Evolutionary conservation across 2,329 filamentous ascomycete genomes (phyloP).

Genomic region (Aureobasidium mangrovei): DNA sequence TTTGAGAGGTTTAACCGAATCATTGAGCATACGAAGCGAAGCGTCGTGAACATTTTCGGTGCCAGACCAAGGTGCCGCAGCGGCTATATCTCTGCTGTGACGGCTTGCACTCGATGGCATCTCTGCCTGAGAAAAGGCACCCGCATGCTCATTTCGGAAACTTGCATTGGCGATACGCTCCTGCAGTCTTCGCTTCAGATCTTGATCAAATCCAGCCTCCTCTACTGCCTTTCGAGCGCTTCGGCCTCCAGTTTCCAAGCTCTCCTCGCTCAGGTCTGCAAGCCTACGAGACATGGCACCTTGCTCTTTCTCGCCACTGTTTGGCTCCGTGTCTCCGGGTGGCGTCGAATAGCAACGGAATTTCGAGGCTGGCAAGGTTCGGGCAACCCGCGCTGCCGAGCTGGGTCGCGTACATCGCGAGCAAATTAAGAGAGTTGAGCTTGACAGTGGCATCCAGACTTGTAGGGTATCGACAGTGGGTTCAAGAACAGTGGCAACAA

Average conservation of each 20-base stretch:
- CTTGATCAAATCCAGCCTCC: conserved; percentile 54
- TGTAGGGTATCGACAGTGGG: too few species aligned
- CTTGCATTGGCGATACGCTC: conserved; percentile 49
- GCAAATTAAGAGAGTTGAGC: conserved; percentile 24
- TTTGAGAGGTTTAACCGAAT: conserved; percentile 50
- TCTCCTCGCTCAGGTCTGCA: conserved; percentile 52
- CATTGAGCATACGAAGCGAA: conserved; percentile 67
- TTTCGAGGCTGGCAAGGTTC: neutral
- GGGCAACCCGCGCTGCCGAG: conserved; percentile 13
- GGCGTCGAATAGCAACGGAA: conserved; percentile 15
- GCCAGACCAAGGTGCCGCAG: conserved; percentile 67
- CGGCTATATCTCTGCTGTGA: conserved; percentile 60
- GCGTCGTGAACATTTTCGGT: conserved; percentile 65
- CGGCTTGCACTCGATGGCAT: conserved; percentile 55
- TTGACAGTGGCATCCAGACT: conserved; percentile 15
- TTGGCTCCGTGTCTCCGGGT: conserved; percentile 13
- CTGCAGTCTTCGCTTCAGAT: conserved; percentile 49
- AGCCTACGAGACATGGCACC: conserved; percentile 52
- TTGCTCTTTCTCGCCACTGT: conserved; percentile 29
- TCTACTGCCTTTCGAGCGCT: conserved; percentile 49
- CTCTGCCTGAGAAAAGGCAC: conserved; percentile 44
- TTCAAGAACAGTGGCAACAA: too few species aligned
- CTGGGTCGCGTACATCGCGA: conserved; percentile 33
- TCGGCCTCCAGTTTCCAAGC: conserved; percentile 46
- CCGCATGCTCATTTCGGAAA: conserved; percentile 45